phyloP scores from a whole-genome alignment of 2,329 filamentous ascomycete genomes.

The Amylocarpus encephaloides region DNA sequence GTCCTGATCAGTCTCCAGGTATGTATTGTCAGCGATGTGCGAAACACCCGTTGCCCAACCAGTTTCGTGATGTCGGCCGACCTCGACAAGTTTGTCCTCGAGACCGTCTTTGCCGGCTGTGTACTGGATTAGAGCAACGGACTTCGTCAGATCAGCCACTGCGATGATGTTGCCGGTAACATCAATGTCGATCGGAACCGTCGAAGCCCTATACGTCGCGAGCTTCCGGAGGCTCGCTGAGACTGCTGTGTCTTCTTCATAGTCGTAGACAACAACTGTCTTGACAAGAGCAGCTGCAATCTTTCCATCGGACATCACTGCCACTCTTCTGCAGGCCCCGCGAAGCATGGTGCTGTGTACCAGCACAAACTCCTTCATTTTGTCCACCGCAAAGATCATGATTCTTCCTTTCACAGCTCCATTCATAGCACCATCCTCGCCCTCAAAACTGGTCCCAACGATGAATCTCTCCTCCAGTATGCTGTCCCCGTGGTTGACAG shows the following conservation, averaged over 20 bases:
- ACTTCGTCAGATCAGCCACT: constrained; percentile 92
- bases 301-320: constrained; percentile 63
- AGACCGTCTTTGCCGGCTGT: constrained; percentile 48
- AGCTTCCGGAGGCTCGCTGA: constrained; percentile 59
- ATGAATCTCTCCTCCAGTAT: constrained; percentile 70
- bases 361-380: constrained; percentile 64
- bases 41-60: constrained; percentile 77
- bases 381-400: constrained; percentile 75
- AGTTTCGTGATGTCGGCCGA: constrained; percentile 73
- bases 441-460: constrained; percentile 75
- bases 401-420: constrained; percentile 64
- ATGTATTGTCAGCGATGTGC: constrained; percentile 64
- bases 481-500: constrained; percentile 49
- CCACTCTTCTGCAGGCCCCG: constrained; percentile 75
- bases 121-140: constrained; percentile 71
- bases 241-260: constrained; percentile 48
- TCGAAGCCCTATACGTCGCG: constrained; percentile 73
- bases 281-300: constrained; percentile 88
- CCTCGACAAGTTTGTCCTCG: constrained; percentile 61
- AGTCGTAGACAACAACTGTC: constrained; percentile 61
- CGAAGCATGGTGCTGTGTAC: constrained; percentile 65
- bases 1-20: constrained; percentile 78
- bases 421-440: constrained; percentile 44
- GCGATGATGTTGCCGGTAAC: constrained; percentile 71
- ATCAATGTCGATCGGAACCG: constrained; percentile 74